Evolutionary conservation across 108 stramenopile genomes (phyloP), one percentile per base, ranked within the genome.

Genomic region (Skeletonema tropicum): DNA sequence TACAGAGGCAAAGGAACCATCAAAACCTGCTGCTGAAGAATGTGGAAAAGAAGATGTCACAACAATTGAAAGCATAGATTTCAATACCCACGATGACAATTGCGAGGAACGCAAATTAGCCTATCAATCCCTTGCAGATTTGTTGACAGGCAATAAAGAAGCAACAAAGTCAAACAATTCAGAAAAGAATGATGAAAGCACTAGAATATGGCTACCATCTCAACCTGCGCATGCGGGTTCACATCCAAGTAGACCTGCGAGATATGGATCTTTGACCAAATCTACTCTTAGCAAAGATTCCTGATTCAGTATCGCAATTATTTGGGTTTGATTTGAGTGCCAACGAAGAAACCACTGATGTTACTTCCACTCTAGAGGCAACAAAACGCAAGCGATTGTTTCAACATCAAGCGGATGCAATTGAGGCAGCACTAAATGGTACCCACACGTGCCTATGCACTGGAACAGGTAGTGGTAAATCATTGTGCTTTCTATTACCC

Each of bases 391-490:
- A 52, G 60, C 61, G 48, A 41, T 68, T 95, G 57, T 98, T 92
- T 64, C 38, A 57, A 14, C 97, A 98, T 83, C 97, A 98, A 84
- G 89, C 85, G 6, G 26, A 33, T 25, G 97, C 95, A 13, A 94
- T 98, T 68, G 81, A 85, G 41, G 87, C 94, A 0, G 85, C 85
- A 0, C 49, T 88, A 58, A 66, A 68, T 30, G 86, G 79, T 19
- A 66, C 42, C 8, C 92, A 97, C 66, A 92, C 94, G 8, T 66
- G 91, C 17, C 85, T 98, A 2, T 87, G 91, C 26, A 98, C 97
- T 33, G 89, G 94, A 3, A 98, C 97, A 33, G 93, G 94, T 10
- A 85, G 83, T 14, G 97, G 97, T 0, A 98, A 98, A 78, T 90
- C 86, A 8, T 38, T 97, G 10, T 89, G 91, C 61, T 98, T 92